A percentile compares a stretch with the other conserved stretches of the same genome.
phyloP scores from a whole-genome alignment of 768 basidiomycete genomes.

The Collybia nuda region DNA sequence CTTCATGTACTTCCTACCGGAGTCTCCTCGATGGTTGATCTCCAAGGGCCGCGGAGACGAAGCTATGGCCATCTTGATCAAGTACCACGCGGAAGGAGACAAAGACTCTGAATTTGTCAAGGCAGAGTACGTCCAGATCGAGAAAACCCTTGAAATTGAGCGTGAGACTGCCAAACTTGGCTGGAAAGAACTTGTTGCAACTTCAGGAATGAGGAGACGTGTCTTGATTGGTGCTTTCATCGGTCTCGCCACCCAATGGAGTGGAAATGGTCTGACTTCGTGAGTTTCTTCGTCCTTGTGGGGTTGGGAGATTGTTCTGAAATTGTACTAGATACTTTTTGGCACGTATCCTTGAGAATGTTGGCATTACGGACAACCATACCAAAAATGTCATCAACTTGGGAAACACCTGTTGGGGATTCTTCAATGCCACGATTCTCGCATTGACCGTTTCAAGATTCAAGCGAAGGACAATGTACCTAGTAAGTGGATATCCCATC shows the following conservation, averaged over 20 bases:
- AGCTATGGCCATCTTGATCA: slow-evolving; percentile 45
- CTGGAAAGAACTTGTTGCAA: slow-evolving; percentile 45
- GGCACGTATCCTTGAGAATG: slow-evolving; percentile 51
- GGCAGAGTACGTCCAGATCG: slow-evolving; percentile 57
- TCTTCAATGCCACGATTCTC: slow-evolving; percentile 51
- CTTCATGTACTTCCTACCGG: slow-evolving; percentile 60
- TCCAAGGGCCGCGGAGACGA: slow-evolving; percentile 53
- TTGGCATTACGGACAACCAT: slow-evolving; percentile 48
- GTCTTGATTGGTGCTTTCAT: slow-evolving; percentile 48
- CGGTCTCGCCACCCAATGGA: slow-evolving; percentile 63
- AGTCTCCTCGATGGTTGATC: slow-evolving; percentile 67
- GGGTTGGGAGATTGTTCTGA: background rate
- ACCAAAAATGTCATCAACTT: slow-evolving; percentile 60
- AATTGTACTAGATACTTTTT: slow-evolving; percentile 43
- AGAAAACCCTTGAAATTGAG: slow-evolving; percentile 54
- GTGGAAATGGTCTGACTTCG: slow-evolving; percentile 61
- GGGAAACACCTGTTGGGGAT: slow-evolving; percentile 53
- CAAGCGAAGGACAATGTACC: slow-evolving; percentile 47
- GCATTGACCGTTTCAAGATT: slow-evolving; percentile 48
- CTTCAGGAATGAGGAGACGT: slow-evolving; percentile 52
- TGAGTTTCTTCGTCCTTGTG: slow-evolving; percentile 18
- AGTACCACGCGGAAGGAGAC: slow-evolving; percentile 65
- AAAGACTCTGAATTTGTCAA: slow-evolving; percentile 51
- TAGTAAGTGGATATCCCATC: slow-evolving; percentile 31
- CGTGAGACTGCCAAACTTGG: slow-evolving; percentile 43